Conservation (phyloP, 176 grass and related monocot genomes). For the Aechmea fasciata region DNA sequence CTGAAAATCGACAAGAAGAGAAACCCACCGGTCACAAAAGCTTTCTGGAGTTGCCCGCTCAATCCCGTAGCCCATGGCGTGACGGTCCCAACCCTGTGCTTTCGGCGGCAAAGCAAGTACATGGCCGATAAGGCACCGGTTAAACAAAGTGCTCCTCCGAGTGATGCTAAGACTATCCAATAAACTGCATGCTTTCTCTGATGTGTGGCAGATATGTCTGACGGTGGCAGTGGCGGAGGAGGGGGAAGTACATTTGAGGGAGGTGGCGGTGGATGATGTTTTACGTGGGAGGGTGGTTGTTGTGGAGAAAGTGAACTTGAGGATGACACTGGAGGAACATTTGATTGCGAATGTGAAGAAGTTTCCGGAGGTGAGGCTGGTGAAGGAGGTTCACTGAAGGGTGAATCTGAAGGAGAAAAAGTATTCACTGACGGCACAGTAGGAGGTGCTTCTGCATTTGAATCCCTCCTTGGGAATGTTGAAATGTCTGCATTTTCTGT, state of each 20-base stretch:
- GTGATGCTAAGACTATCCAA: conserved; percentile 15
- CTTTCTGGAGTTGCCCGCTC: conserved; percentile 43
- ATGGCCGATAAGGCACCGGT: conserved; percentile 19
- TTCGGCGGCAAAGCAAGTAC: conserved; percentile 31
- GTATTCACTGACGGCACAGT: too few species aligned
- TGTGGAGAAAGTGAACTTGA: neutral
- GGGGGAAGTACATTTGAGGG: conserved; percentile 1
- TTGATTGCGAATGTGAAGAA: neutral
- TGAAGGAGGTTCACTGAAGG: neutral
- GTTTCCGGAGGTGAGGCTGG: neutral
- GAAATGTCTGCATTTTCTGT: too few species aligned
- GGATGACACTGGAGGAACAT: too few species aligned
- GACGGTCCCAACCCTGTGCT: conserved; percentile 35
- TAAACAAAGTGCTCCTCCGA: conserved; percentile 38
- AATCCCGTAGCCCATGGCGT: conserved; percentile 53
- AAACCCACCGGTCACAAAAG: conserved; percentile 41
- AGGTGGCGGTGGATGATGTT: neutral
- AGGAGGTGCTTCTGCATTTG: too few species aligned
- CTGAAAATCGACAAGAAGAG: conserved; percentile 12
- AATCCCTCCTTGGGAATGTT: too few species aligned
- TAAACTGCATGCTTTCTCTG: neutral
- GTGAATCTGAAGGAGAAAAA: neutral
- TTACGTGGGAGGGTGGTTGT: neutral
- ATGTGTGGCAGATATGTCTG: neutral
- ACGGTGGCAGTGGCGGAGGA: neutral